These are phyloP conservation scores for Cryptococcus sp. DNA, from an alignment of 1,284 basidiomycete genomes.

Conservation along the genomic window DNA sequence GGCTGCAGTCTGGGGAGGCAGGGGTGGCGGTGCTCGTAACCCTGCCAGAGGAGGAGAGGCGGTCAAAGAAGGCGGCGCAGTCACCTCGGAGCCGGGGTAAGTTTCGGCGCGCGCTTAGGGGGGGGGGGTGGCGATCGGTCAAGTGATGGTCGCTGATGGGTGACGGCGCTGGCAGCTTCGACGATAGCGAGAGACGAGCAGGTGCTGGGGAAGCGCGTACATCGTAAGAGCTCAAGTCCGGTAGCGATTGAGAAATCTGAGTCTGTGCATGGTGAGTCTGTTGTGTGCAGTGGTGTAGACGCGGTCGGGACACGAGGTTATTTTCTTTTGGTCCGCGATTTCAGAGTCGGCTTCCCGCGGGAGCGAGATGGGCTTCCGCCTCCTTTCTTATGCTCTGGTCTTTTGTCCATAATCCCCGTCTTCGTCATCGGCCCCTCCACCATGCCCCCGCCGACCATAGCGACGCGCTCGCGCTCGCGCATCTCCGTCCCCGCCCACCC, in stretches of 20 bases:
- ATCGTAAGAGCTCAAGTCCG: slow-evolving; percentile 2
- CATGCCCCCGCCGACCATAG: no score
- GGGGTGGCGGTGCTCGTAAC: not conserved
- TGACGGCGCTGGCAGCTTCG: not conserved
- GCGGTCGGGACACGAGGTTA: no score
- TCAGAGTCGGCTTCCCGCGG: no score
- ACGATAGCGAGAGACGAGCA: not conserved
- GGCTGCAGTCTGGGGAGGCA: no score
- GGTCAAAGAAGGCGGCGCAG: not conserved
- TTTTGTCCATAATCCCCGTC: no score
- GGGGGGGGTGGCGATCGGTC: not conserved
- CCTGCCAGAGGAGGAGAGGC: not conserved
- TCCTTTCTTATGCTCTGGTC: no score
- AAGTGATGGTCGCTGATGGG: not conserved
- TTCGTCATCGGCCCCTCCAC: no score
- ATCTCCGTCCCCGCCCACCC: no score
- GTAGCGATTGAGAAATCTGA: not conserved
- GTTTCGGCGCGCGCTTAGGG: not conserved
- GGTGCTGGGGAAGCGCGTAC: not conserved
- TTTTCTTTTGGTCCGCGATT: no score
- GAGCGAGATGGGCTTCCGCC: no score
- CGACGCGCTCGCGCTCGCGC: no score
- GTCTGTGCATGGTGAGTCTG: not conserved
- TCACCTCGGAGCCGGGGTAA: not conserved
- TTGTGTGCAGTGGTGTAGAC: not conserved